phyloP scores from a whole-genome alignment of 176 grass and related monocot species.

The Juncus effusus region DNA sequence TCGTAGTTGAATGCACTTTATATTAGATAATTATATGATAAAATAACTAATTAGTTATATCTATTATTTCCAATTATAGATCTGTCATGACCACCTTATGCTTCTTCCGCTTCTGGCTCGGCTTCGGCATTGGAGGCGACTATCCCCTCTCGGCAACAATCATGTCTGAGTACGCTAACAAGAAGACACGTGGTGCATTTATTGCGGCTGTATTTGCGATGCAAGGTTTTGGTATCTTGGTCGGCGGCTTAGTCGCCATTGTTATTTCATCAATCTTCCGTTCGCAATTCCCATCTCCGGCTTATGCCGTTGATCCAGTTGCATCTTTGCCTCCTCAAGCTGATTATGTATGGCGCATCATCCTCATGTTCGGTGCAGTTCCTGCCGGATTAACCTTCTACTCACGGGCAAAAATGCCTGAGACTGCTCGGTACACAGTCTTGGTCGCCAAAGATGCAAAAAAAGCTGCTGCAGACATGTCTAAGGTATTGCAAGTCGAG shows the following conservation, averaged over 20 bases:
- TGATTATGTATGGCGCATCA: constrained; percentile 58
- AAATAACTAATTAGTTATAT: too few species aligned
- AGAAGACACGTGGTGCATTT: constrained; percentile 51
- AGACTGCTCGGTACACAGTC: constrained; percentile 71
- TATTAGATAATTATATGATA: too few species aligned
- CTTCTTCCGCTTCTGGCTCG: constrained; percentile 96
- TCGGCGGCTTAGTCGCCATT: constrained; percentile 55
- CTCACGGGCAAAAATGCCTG: constrained; percentile 79
- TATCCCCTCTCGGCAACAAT: constrained; percentile 80
- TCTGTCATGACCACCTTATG: constrained; percentile 62
- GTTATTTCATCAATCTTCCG: constrained; percentile 45
- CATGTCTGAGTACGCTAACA: constrained; percentile 98
- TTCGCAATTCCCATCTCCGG: constrained; percentile 31
- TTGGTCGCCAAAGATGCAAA: constrained; percentile 63
- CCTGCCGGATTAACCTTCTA: constrained; percentile 66
- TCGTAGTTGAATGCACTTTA: too few species aligned
- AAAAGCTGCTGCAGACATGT: constrained; percentile 61
- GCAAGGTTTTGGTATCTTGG: constrained; percentile 67
- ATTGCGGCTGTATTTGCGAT: constrained; percentile 52
- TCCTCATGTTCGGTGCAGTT: constrained; percentile 58
- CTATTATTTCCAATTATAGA: neutral
- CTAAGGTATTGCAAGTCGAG: constrained; percentile 59
- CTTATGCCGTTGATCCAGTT: constrained; percentile 39
- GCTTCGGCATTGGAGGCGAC: constrained; percentile 90
- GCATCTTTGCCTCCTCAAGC: constrained; percentile 42